Evolutionary conservation across 1,284 basidiomycete genomes (phyloP), one percentile per base, ranked within the genome.

Genomic region (Rhodotorula sp.): DNA sequence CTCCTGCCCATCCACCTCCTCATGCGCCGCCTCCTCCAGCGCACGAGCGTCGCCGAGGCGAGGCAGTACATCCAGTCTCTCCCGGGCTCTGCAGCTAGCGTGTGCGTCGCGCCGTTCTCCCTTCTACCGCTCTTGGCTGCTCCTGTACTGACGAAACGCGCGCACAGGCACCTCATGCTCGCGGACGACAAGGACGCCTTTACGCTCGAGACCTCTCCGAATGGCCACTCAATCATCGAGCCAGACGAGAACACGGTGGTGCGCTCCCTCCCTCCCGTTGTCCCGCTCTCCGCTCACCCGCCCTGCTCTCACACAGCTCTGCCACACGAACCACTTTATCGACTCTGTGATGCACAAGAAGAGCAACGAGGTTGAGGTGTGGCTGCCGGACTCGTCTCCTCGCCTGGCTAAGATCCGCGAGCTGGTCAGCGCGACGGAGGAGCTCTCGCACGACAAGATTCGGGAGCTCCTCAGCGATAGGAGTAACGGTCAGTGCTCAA

Each of bases 241-340:
- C 60, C 57, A 34, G 61, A 57, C 58, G 63, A 25, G 34, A 56
- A 80, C 67, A 80, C 81, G 10, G 61, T 81, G 29, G 61, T 41
- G 39, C 39, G 57, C 22, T 44, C 15, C 36, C 8, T n/a, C 0
- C 8, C 6, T 0, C 22, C 9, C 57, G 9, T 25, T 10, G 2
- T 34, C 1, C 19, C 27, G 37, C 56, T 58, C 15, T 27, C 25
- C 25, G 8, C 46, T 48, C 46, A 21, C 2, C 19, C 2, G 8
- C 17, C 46, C 46, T 15, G 4, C 57, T 44, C 39, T 44, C 48
- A 1, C 48, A n/a, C 48, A 59, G 57, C 39, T 82, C 71, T 78
- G 80, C 36, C 81, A 83, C 74, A 81, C 82, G 50, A 82, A 83
- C 73, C 81, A 83, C 74, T 81, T 82, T 74, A 75, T 83, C 37